Evolutionary conservation across 768 basidiomycete species (phyloP).

Genomic region (Gymnopilus junonius): DNA sequence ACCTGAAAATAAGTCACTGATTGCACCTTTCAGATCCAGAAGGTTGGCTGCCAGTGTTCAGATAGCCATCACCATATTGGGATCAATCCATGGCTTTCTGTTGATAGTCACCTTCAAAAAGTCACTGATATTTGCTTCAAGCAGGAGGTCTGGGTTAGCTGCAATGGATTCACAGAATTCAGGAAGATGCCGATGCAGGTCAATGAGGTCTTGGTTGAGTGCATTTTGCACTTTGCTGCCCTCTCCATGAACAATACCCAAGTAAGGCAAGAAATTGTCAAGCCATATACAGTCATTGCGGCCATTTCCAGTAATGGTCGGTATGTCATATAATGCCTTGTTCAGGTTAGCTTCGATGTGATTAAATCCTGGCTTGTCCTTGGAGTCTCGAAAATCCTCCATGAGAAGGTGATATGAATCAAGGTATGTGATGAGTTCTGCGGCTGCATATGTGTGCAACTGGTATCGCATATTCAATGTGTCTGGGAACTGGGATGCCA

Average conservation of each 20-base stretch:
- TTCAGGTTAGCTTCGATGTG: background rate
- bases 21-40: background rate
- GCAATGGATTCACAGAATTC: constrained; percentile 9
- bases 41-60: background rate
- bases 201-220: constrained; percentile 13
- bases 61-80: background rate
- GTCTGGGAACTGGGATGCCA: background rate
- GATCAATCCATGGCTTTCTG: background rate
- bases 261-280: constrained; percentile 28
- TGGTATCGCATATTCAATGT: background rate
- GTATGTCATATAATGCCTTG: constrained; percentile 8
- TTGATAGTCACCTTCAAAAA: background rate
- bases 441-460: background rate
- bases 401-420: background rate
- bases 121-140: background rate
- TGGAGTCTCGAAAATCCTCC: background rate
- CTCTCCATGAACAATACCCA: constrained; percentile 18
- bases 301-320: constrained; percentile 26
- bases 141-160: constrained; percentile 15
- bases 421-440: background rate
- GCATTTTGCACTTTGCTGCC: background rate
- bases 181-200: constrained; percentile 7
- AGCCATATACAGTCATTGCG: constrained; percentile 23
- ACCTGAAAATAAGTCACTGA: constrained; percentile 6
- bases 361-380: background rate